phyloP scores from a whole-genome alignment of 176 grass and related monocot species.

The Hordeum marinum region DNA sequence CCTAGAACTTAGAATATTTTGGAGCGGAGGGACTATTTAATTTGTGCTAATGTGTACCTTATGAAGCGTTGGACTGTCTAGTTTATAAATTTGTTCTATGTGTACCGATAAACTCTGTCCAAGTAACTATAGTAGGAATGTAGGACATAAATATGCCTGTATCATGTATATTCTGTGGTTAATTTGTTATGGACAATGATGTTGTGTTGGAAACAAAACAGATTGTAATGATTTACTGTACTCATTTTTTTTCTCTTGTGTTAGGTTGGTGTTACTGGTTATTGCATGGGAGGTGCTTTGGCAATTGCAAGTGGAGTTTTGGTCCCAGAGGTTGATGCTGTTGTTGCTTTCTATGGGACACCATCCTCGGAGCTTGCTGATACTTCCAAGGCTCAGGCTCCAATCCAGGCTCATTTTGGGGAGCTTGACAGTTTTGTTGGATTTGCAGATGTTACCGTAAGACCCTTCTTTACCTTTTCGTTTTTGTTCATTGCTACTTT shows the following conservation, averaged over 20 bases:
- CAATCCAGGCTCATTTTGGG: conserved; percentile 87
- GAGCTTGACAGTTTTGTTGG: conserved; percentile 78
- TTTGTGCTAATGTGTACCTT: background rate
- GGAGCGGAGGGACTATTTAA: background rate
- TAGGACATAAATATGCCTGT: background rate
- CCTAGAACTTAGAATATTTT: too few relatives aligned
- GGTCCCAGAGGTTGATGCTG: conserved; percentile 89
- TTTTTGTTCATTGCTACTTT: background rate
- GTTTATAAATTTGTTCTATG: background rate
- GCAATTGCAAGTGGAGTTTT: conserved; percentile 87
- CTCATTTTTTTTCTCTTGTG: background rate
- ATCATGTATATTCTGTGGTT: background rate
- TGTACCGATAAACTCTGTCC: background rate
- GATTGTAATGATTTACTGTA: background rate
- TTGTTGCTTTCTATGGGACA: conserved; percentile 89
- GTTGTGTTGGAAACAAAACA: background rate
- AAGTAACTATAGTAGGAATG: background rate
- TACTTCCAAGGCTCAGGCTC: conserved; percentile 76
- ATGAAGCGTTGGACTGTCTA: background rate
- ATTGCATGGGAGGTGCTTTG: conserved; percentile 89
- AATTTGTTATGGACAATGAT: background rate
- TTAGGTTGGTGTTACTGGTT: conserved; percentile 94
- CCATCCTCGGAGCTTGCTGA: conserved; percentile 79
- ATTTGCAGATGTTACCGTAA: conserved; percentile 87
- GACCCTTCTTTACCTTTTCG: background rate